Percentiles rank a stretch among this genome's conserved stretches.
Evolutionary conservation across 2,329 filamentous ascomycete genomes (phyloP).

Genomic region (Thielaviopsis punctulata): DNA sequence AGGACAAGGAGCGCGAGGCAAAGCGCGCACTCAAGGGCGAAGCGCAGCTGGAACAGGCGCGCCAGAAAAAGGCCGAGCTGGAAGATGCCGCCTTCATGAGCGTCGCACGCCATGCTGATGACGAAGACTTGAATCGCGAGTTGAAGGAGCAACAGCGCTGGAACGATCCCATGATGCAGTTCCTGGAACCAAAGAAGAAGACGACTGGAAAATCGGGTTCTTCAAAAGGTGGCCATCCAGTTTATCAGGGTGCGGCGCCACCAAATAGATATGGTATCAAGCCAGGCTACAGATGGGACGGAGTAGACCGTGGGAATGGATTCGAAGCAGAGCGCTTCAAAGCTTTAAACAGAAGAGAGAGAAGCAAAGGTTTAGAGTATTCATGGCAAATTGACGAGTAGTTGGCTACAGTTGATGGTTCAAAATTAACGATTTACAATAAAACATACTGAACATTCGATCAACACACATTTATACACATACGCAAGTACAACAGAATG

Average conservation of each 20-base stretch:
- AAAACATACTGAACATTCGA: no score
- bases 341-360: constrained; percentile 59
- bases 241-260: constrained; percentile 63
- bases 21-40: constrained; percentile 65
- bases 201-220: constrained; percentile 17
- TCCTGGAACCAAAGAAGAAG: constrained; percentile 42
- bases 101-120: constrained; percentile 65
- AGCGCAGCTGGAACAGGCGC: constrained; percentile 56
- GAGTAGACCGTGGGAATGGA: constrained; percentile 82
- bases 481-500: background rate
- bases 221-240: constrained; percentile 32
- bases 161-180: constrained; percentile 85
- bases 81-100: constrained; percentile 70
- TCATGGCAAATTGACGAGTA: constrained; percentile 94
- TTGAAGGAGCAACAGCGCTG: constrained; percentile 61
- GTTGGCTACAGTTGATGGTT: constrained; percentile 10
- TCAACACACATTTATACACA: background rate
- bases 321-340: constrained; percentile 91
- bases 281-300: constrained; percentile 91
- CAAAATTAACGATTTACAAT: no score
- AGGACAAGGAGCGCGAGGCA: constrained; percentile 52
- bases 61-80: constrained; percentile 47
- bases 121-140: constrained; percentile 71
- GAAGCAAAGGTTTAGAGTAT: constrained; percentile 69
- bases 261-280: constrained; percentile 90